Conservation (phyloP, 129 eudicot genomes). For the Flaveria brownii region DNA sequence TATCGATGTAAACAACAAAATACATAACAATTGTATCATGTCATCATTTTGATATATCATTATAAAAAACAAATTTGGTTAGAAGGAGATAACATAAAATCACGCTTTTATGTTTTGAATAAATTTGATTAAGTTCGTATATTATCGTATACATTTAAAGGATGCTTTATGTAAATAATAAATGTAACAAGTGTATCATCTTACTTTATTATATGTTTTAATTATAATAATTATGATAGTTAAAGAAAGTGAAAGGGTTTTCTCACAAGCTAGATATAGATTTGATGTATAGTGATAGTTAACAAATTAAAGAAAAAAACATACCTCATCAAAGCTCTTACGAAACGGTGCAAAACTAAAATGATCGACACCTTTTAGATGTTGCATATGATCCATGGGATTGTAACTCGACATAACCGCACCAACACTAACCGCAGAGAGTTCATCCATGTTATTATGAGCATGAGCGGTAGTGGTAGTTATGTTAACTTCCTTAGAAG, state of each 20-base stretch:
- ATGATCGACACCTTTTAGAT: conserved; percentile 63
- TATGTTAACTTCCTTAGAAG: conserved; percentile 57
- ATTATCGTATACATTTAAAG: neutral
- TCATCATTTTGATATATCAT: neutral
- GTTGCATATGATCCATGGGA: conserved; percentile 66
- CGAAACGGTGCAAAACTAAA: conserved; percentile 69
- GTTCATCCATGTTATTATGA: conserved; percentile 61
- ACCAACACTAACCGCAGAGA: conserved; percentile 44
- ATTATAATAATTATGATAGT: neutral
- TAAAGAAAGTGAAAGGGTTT: neutral
- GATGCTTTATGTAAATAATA: neutral
- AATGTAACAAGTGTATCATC: neutral
- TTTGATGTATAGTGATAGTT: neutral
- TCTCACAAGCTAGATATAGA: neutral
- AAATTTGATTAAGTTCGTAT: neutral
- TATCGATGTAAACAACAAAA: neutral
- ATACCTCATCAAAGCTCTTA: conserved; percentile 78
- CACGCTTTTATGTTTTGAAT: neutral
- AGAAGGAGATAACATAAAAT: neutral
- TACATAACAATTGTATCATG: neutral
- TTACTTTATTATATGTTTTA: neutral
- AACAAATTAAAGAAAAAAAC: neutral
- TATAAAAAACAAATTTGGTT: neutral
- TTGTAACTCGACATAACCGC: conserved; percentile 53
- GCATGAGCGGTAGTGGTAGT: conserved; percentile 18